Evolutionary conservation across 371 early-diverging fungal species (phyloP), one percentile per base, ranked within the genome.

Genomic region (Rhizopus arrhizus): DNA sequence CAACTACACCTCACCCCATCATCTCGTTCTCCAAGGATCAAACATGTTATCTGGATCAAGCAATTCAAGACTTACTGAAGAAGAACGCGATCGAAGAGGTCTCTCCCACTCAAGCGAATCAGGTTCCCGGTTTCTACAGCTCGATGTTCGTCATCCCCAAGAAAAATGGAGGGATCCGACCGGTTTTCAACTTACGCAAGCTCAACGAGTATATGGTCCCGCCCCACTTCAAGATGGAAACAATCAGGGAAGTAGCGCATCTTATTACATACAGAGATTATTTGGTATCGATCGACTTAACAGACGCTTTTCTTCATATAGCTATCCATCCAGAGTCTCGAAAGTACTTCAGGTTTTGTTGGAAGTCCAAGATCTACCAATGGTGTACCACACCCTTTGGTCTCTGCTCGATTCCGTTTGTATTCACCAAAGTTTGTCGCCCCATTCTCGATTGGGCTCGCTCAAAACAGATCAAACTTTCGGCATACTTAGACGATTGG

Each of bases 221-320:
- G 4, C 63, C 46, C 0, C 65, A 69, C 28, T 76, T 76, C 72
- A 77, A 72, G 59, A n/a, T n/a, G n/a, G n/a, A n/a, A n/a, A n/a
- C n/a, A n/a, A n/a, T n/a, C n/a, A n/a, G n/a, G n/a, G n/a, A 67
- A 35, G 62, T 74, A 10, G 59, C 71, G 12, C 22, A 46, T 22
- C 22, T 22, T 8, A 16, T n/a, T 16, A 13, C 16, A 8, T 8
- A 53, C 11, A 43, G 63, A 31, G 65, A 71, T 51, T 67, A 32
- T 48, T 8, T 58, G 31, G 51, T 45, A 11, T 59, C 56, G 0
- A 62, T 68, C 7, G 68, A 68, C 16, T 15, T 68, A 8, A 47
- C 59, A 11, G 59, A 62, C 43, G 62, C 62, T 1, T 62, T 62
- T 47, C 63, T 59, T 0, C 63, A 68, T 33, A 54, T 72, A 5